A percentile compares a stretch with the other conserved stretches of the same genome.
Conservation (phyloP, 108 stramenopile species). For the Skeletonema menzelii region DNA sequence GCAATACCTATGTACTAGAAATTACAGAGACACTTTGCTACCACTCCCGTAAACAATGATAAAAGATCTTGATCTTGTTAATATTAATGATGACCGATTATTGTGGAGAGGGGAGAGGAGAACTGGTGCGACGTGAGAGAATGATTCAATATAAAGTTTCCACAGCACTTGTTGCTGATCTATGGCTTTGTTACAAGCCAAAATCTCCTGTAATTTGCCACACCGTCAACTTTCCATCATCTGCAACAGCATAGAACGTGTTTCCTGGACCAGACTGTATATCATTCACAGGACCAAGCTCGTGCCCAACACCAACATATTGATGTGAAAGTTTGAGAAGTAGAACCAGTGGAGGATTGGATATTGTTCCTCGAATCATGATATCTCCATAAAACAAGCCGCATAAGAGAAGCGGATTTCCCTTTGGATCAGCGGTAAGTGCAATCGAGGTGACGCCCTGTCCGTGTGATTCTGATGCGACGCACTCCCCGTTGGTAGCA, state of each 20-base stretch:
- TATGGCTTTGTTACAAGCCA: constrained; percentile 46
- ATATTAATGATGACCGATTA: not conserved
- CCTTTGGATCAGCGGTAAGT: constrained; percentile 58
- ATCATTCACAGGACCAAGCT: constrained; percentile 63
- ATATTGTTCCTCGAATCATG: constrained; percentile 74
- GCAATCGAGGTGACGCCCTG: constrained; percentile 79
- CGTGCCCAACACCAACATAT: constrained; percentile 59
- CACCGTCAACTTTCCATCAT: constrained; percentile 80
- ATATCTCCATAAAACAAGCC: constrained; percentile 79
- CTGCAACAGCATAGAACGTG: constrained; percentile 85
- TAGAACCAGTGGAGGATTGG: constrained; percentile 61
- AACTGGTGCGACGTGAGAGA: not conserved
- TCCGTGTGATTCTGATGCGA: constrained; percentile 72
- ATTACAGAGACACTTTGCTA: too few relatives aligned
- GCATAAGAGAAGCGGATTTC: constrained; percentile 64
- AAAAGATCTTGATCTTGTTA: not conserved
- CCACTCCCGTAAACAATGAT: not conserved
- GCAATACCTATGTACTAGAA: too few relatives aligned
- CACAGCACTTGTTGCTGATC: not conserved
- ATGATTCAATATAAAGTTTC: not conserved
- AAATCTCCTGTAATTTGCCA: constrained; percentile 85
- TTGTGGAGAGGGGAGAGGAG: too few relatives aligned
- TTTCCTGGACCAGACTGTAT: constrained; percentile 67
- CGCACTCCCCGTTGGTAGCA: constrained; percentile 74
- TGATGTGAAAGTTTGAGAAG: constrained; percentile 51